Base-by-base conservation (phyloP, 495 filamentous ascomycete genomes). In the Penicillium crystallinum region DNA sequence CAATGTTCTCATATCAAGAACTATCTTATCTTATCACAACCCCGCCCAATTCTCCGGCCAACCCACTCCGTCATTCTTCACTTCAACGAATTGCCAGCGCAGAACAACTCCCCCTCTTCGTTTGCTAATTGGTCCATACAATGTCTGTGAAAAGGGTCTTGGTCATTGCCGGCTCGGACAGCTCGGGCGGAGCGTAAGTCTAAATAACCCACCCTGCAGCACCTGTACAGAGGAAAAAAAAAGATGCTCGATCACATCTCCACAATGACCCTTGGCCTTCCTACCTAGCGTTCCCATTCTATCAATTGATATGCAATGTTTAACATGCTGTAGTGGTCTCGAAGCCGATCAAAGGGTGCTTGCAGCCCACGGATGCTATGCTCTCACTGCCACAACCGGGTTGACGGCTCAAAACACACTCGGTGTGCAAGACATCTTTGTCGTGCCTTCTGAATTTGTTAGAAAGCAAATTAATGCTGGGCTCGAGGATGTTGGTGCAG, bases 301-400 rank as follows among this genome's bases (percentile, higher is more conserved):
- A 34, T n/a, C 18, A 34, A 8, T 41, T n/a, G 6, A 9, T 10
- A 18, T 5, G 6, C 9, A 27, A 8, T 5, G 1, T n/a, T 15
- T 53, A 55, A 53, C 38, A 25, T 45, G 23, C 52, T 49, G 38
- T 56, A 96, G 90, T 35, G 93, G 93, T n/a, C 82, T 98, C 35
- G 93, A 98, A 65, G 93, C 93, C 27, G 93, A 98, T 70, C 91
- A 97, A 68, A 92, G 93, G 63, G 91, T 95, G 45, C 85, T 97
- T 31, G 87, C 91, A 22, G 88, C 88, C 15, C 89, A 97, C 80
- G 85, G 84, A 39, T 90, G 87, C 73, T 97, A 97, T 75, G 91
- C 90, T 50, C 93, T 96, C 81, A 96, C 92, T 36, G 87, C 90
- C n/a, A 96, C 91, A 30, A 96, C 93, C 3, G 92, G 91, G 17